Evolutionary conservation across 805 yeast genomes (phyloP).

Genomic region (Suhomyces vadensis): DNA sequence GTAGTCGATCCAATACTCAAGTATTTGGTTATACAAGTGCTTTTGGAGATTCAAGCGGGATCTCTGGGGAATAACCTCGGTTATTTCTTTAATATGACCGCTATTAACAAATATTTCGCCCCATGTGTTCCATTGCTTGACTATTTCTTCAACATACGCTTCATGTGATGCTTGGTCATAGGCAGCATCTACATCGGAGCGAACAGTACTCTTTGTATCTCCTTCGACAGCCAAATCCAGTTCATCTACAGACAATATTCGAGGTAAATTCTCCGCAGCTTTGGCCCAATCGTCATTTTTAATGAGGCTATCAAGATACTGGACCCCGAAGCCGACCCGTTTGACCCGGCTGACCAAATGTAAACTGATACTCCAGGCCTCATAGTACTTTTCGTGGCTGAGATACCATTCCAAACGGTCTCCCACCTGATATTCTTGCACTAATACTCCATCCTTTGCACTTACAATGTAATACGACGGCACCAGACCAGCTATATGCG

Average conservation of each 20-base stretch:
- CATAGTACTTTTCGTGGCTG: constrained; percentile 50
- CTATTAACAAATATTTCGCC: constrained; percentile 51
- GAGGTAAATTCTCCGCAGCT: constrained; percentile 52
- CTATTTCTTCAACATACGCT: constrained; percentile 22
- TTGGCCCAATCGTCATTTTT: constrained; percentile 51
- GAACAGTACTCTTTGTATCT: constrained; percentile 33
- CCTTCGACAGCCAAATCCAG: constrained; percentile 24
- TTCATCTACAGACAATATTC: constrained; percentile 19
- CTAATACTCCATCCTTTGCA: constrained; percentile 78
- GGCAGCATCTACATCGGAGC: constrained; percentile 12
- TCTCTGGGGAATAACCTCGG: constrained; percentile 55
- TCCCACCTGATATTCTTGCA: constrained; percentile 63
- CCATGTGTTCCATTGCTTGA: constrained; percentile 65
- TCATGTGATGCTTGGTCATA: constrained; percentile 19
- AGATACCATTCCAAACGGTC: constrained; percentile 78
- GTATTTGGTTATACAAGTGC: constrained; percentile 40
- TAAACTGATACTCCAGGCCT: constrained; percentile 80
- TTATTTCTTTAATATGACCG: constrained; percentile 47
- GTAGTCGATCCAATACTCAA: constrained; percentile 46
- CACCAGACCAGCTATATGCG: constrained; percentile 42
- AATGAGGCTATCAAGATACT: constrained; percentile 49
- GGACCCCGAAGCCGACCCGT: constrained; percentile 60
- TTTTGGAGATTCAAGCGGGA: constrained; percentile 34
- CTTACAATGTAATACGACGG: constrained; percentile 67
- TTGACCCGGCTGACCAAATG: constrained; percentile 51